phyloP scores from a whole-genome alignment of 2,329 filamentous ascomycete genomes.

The Colletotrichum navitas region DNA sequence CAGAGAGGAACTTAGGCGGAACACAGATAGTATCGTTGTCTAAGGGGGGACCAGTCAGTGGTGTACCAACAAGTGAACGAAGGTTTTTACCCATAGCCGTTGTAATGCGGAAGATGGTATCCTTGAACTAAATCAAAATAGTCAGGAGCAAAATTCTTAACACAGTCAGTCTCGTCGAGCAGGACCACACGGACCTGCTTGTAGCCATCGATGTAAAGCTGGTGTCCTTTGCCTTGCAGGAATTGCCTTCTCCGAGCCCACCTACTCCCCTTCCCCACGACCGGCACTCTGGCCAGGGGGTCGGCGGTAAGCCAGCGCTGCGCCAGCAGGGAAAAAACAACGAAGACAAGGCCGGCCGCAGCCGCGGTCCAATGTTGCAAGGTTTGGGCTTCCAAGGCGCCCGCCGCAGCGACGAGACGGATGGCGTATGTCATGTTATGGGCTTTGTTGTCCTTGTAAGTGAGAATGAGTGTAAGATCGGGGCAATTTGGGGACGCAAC shows the following conservation, averaged over 20 bases:
- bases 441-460: not conserved
- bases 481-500: not conserved
- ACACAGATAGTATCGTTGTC: slow-evolving; percentile 47
- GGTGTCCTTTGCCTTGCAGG: slow-evolving; percentile 3
- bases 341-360: slow-evolving; percentile 23
- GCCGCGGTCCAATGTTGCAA: slow-evolving; percentile 21
- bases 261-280: slow-evolving; percentile 16
- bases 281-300: slow-evolving; percentile 26
- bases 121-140: slow-evolving; percentile 47
- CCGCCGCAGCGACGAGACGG: slow-evolving; percentile 3
- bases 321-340: slow-evolving; percentile 21
- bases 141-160: not conserved
- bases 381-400: slow-evolving; percentile 16
- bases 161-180: not conserved
- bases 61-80: not conserved
- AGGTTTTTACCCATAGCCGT: slow-evolving; percentile 44
- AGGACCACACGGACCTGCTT: slow-evolving; percentile 6
- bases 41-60: slow-evolving; percentile 22
- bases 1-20: slow-evolving; percentile 48
- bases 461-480: too few relatives aligned
- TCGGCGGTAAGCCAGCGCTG: slow-evolving; percentile 34
- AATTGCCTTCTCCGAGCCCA: slow-evolving; percentile 24
- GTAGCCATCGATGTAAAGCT: slow-evolving; percentile 35
- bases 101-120: slow-evolving; percentile 48
- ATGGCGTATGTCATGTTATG: slow-evolving; percentile 28